Percentiles rank a stretch among this genome's conserved stretches.
These are phyloP conservation scores for Ambrosia trifida DNA, from an alignment of 129 eudicot genomes.

Conservation along the genomic window DNA sequence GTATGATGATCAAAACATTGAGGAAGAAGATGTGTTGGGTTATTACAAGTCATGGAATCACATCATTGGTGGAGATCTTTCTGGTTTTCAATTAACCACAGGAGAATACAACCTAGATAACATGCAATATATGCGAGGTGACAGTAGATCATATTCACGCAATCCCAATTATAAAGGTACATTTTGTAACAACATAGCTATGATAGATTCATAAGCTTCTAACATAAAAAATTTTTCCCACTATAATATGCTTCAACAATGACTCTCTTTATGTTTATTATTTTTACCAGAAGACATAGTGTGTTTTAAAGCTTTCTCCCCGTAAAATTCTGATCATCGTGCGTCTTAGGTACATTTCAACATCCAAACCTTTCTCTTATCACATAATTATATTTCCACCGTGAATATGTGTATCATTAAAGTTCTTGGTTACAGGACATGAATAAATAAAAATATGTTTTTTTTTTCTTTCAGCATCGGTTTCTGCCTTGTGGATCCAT, in stretches of 20 bases:
- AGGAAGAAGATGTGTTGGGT: background rate
- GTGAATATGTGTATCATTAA: background rate
- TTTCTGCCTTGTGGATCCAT: background rate
- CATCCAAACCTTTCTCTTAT: background rate
- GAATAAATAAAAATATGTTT: background rate
- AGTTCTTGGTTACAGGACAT: background rate
- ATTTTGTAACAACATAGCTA: background rate
- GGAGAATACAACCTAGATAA: conserved; percentile 9
- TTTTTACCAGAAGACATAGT: background rate
- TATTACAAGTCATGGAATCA: too few relatives aligned
- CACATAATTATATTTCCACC: background rate
- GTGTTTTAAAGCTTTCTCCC: conserved; percentile 3
- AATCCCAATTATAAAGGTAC: background rate
- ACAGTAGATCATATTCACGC: background rate
- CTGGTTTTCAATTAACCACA: conserved; percentile 1
- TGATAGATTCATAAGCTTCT: background rate
- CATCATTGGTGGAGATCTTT: background rate
- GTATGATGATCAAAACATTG: background rate
- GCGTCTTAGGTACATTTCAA: conserved; percentile 1
- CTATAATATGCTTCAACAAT: background rate
- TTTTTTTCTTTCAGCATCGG: background rate
- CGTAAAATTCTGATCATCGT: background rate
- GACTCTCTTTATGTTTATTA: background rate
- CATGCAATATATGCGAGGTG: background rate
- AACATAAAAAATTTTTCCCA: background rate